Evolutionary conservation across 2,329 filamentous ascomycete species (phyloP).

Genomic region (Ilyonectria robusta): DNA sequence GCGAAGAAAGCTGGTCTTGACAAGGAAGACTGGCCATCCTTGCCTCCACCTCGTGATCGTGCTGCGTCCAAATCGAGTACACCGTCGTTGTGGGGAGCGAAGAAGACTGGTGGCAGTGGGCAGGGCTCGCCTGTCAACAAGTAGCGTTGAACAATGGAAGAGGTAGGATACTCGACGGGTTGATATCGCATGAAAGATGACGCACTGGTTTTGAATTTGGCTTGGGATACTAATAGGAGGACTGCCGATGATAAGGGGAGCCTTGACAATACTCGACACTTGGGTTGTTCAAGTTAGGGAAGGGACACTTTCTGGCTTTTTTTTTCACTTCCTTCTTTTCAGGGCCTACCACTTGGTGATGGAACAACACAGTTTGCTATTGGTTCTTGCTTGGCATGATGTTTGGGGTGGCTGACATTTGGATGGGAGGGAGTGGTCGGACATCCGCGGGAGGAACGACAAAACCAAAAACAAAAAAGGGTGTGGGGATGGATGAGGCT

Average conservation of each 20-base stretch:
- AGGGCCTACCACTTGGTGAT: background rate
- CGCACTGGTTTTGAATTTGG: background rate
- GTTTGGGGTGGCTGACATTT: background rate
- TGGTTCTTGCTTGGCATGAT: background rate
- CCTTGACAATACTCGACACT: background rate
- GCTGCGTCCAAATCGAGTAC: constrained; percentile 41
- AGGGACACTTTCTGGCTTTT: background rate
- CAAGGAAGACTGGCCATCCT: constrained; percentile 46
- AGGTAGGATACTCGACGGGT: background rate
- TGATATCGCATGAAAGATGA: background rate
- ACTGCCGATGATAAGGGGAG: background rate
- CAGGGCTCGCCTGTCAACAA: constrained; percentile 32
- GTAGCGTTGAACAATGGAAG: background rate
- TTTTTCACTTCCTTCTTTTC: background rate
- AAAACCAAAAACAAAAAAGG: background rate
- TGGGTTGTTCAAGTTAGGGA: background rate
- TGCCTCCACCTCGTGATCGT: constrained; percentile 45
- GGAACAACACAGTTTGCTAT: background rate
- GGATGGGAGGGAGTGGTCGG: background rate
- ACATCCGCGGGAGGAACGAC: background rate
- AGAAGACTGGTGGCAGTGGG: constrained; percentile 26
- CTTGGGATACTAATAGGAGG: background rate
- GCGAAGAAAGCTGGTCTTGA: constrained; percentile 36
- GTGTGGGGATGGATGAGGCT: background rate
- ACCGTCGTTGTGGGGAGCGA: constrained; percentile 39